A percentile compares a stretch with the other conserved stretches of the same genome.
phyloP scores from a whole-genome alignment of 129 eudicot genomes.

The Dittrichia graveolens region DNA sequence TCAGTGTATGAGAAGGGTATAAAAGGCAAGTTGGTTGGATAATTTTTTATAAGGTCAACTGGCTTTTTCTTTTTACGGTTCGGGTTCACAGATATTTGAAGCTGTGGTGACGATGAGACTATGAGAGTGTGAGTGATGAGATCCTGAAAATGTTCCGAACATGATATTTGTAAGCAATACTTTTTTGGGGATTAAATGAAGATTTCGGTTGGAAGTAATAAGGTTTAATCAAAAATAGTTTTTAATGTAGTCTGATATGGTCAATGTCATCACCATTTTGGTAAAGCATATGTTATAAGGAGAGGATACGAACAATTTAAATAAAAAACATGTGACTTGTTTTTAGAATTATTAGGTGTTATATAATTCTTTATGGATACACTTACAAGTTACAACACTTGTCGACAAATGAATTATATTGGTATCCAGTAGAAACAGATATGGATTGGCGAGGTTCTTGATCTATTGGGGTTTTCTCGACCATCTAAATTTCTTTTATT shows the following conservation, averaged over 20 bases:
- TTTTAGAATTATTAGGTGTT: neutral
- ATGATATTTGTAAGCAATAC: neutral
- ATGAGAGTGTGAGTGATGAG: slow-evolving; percentile 12
- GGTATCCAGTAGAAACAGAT: neutral
- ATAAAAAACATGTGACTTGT: neutral
- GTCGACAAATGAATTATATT: neutral
- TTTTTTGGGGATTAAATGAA: neutral
- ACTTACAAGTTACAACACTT: neutral
- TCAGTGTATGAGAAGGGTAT: slow-evolving; percentile 8
- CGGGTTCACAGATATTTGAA: neutral
- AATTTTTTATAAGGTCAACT: neutral
- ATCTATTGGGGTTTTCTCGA: slow-evolving; percentile 3
- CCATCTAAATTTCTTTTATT: neutral
- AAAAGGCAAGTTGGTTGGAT: neutral
- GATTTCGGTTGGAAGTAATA: neutral
- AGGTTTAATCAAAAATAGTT: neutral
- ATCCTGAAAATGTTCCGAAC: slow-evolving; percentile 2
- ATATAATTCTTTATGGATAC: neutral
- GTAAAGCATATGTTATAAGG: neutral
- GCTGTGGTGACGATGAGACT: slow-evolving; percentile 2
- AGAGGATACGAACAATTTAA: neutral
- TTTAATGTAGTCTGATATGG: slow-evolving; percentile 5
- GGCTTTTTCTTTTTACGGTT: neutral
- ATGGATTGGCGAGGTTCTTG: neutral
- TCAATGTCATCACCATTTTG: neutral